These are phyloP conservation scores for Narthecium ossifragum DNA, from an alignment of 106 monocot genomes.

Conservation along the genomic window DNA sequence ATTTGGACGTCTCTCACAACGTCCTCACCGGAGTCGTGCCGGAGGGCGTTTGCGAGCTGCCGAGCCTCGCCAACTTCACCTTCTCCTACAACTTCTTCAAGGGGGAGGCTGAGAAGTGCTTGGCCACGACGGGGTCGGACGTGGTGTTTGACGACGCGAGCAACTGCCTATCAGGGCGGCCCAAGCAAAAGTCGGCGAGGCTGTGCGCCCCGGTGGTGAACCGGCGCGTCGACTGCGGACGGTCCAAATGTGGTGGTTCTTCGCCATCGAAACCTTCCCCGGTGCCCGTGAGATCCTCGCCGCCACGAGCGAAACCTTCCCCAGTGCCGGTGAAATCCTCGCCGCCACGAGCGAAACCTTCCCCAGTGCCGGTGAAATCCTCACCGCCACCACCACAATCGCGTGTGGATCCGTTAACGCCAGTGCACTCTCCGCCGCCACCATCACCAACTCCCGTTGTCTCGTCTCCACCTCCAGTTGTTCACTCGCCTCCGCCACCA, in stretches of 20 bases:
- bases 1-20: constrained; percentile 2
- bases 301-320: background rate
- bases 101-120: constrained; percentile 5
- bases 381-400: background rate
- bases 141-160: constrained; percentile 11
- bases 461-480: background rate
- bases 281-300: background rate
- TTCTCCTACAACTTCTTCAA: constrained; percentile 13
- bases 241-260: background rate
- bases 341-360: constrained; percentile 1
- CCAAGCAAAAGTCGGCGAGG: background rate
- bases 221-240: background rate
- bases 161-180: constrained; percentile 4
- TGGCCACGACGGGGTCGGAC: background rate
- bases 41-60: constrained; percentile 4
- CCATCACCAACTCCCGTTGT: background rate
- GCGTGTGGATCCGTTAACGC: background rate
- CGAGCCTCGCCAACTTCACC: constrained; percentile 3
- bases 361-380: background rate
- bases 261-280: background rate
- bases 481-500: background rate
- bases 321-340: background rate
- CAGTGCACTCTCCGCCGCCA: background rate
- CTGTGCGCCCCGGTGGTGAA: background rate
- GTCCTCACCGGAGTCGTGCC: constrained; percentile 8